Evolutionary conservation across 2,329 filamentous ascomycete species (phyloP).

Genomic region (Nannizziopsis barbatae): DNA sequence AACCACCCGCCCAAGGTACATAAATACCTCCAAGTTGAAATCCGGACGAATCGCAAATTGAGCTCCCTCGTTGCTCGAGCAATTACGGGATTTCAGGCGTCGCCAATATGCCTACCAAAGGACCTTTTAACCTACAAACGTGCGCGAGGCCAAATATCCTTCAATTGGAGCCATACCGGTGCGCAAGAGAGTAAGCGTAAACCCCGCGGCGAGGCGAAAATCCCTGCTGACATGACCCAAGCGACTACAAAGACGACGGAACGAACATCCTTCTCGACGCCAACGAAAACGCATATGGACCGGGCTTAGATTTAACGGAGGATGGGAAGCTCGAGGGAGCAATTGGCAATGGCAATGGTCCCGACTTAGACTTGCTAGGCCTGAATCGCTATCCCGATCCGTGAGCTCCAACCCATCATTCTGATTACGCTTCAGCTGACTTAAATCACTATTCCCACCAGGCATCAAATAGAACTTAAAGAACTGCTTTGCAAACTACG

Average conservation of each 20-base stretch:
- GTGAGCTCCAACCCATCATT: slow-evolving; percentile 22
- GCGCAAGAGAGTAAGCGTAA: slow-evolving; percentile 61
- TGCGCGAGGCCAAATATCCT: slow-evolving; percentile 70
- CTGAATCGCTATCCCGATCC: slow-evolving; percentile 94
- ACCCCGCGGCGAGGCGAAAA: slow-evolving; percentile 11
- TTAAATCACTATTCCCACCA: slow-evolving; percentile 19
- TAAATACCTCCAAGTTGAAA: no score
- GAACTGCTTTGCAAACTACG: slow-evolving; percentile 74
- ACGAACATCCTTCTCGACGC: slow-evolving; percentile 92
- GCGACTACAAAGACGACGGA: slow-evolving; percentile 98
- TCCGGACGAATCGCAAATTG: background rate
- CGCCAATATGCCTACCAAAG: slow-evolving; percentile 30
- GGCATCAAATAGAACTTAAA: slow-evolving; percentile 78
- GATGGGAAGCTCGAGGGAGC: slow-evolving; percentile 40
- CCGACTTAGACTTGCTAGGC: slow-evolving; percentile 61
- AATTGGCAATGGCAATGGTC: slow-evolving; percentile 29
- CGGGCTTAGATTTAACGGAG: slow-evolving; percentile 51
- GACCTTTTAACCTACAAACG: slow-evolving; percentile 59
- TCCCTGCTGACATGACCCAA: slow-evolving; percentile 34
- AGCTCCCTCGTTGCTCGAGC: background rate
- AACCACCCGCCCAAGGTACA: no score
- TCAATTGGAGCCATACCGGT: slow-evolving; percentile 65
- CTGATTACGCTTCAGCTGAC: background rate
- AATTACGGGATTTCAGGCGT: background rate
- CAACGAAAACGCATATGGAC: slow-evolving; percentile 94